Percentiles rank a stretch among this genome's conserved stretches.
phyloP scores from a whole-genome alignment of 2,329 filamentous ascomycete species.

The Neonectria magnoliae region DNA sequence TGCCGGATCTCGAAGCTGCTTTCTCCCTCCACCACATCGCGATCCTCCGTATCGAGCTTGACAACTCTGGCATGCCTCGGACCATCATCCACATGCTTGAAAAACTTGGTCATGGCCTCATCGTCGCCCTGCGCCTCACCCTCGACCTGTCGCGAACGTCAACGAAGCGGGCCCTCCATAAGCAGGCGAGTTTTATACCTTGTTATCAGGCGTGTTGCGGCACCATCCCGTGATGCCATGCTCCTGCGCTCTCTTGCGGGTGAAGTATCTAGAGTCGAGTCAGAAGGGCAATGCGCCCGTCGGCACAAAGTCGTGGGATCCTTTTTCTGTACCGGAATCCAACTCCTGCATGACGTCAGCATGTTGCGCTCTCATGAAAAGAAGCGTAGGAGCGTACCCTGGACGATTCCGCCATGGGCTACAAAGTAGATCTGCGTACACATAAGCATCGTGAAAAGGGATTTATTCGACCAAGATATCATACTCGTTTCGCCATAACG shows the following conservation, averaged over 20 bases:
- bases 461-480: neutral
- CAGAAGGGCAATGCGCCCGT: constrained; percentile 8
- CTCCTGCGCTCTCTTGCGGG: constrained; percentile 61
- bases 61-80: constrained; percentile 78
- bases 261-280: constrained; percentile 58
- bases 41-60: constrained; percentile 75
- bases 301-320: neutral
- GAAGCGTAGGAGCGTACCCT: constrained; percentile 62
- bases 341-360: constrained; percentile 58
- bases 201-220: constrained; percentile 65
- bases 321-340: constrained; percentile 59
- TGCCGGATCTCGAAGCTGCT: constrained; percentile 68
- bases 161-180: neutral
- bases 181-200: constrained; percentile 49
- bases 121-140: constrained; percentile 86
- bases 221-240: constrained; percentile 69
- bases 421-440: constrained; percentile 65
- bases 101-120: constrained; percentile 71
- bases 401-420: constrained; percentile 72
- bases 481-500: constrained; percentile 50
- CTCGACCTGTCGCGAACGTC: constrained; percentile 71
- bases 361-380: neutral
- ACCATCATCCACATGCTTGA: constrained; percentile 79
- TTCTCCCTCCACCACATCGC: constrained; percentile 74
- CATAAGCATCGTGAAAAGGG: constrained; percentile 4